phyloP scores from a whole-genome alignment of 2,329 filamentous ascomycete genomes.

The Penicillium sumatraense region DNA sequence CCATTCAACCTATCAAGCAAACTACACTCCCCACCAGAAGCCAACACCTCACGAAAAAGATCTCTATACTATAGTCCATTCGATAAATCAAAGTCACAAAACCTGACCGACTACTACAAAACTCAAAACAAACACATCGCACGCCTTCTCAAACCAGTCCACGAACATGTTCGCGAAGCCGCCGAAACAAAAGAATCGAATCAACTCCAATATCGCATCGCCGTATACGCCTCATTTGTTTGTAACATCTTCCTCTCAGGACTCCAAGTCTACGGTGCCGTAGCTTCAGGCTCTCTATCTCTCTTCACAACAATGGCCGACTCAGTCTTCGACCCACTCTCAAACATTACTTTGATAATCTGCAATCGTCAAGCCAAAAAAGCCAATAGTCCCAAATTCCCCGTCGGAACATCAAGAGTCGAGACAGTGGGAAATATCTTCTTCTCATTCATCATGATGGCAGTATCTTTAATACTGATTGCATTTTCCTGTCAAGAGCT shows the following conservation, averaged over 20 bases:
- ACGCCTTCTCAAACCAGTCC: constrained; percentile 84
- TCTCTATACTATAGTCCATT: background rate
- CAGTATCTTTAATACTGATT: constrained; percentile 87
- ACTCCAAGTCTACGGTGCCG: constrained; percentile 85
- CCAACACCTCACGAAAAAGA: constrained; percentile 18
- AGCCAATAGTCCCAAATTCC: constrained; percentile 83
- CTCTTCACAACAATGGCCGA: constrained; percentile 97
- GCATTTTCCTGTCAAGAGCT: constrained; percentile 76
- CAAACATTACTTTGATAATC: constrained; percentile 82
- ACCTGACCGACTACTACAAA: constrained; percentile 78
- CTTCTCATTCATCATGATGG: constrained; percentile 93
- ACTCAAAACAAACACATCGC: constrained; percentile 91
- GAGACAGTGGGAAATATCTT: constrained; percentile 93
- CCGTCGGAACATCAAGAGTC: constrained; percentile 86
- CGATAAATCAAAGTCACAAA: constrained; percentile 14
- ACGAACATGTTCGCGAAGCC: constrained; percentile 82
- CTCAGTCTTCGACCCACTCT: constrained; percentile 85
- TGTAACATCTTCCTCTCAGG: constrained; percentile 78
- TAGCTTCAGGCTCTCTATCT: constrained; percentile 82
- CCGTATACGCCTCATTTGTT: constrained; percentile 67
- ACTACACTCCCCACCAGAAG: constrained; percentile 22
- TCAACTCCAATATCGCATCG: constrained; percentile 65
- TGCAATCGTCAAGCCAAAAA: constrained; percentile 82
- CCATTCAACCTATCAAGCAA: background rate
- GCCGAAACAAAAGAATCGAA: constrained; percentile 78